These are phyloP conservation scores for Hypoxylon sp. DNA, from an alignment of 2,329 filamentous ascomycete species.

Conservation along the genomic window DNA sequence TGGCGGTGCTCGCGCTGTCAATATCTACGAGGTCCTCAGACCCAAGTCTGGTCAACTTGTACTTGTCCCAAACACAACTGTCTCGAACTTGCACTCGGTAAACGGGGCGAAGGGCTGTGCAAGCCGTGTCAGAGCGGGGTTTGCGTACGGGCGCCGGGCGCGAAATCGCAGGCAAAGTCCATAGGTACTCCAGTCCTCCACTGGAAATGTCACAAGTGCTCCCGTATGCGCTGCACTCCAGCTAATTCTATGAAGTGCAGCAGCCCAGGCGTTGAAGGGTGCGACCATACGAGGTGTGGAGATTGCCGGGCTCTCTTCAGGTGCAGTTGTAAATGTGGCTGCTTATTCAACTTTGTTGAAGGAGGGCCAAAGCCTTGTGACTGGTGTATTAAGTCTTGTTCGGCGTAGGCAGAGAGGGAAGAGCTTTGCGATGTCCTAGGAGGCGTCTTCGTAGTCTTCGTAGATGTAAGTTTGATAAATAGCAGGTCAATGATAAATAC, in stretches of 20 bases:
- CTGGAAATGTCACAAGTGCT: slow-evolving; percentile 41
- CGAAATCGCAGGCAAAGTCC: not conserved
- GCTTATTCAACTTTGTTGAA: slow-evolving; percentile 16
- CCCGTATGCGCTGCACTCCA: not conserved
- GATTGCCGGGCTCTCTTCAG: slow-evolving; percentile 29
- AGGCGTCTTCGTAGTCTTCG: no score
- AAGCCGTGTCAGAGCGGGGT: slow-evolving; percentile 7
- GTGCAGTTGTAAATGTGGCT: slow-evolving; percentile 33
- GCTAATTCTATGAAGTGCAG: slow-evolving; percentile 32
- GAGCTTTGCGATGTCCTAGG: not conserved
- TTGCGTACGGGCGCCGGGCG: not conserved
- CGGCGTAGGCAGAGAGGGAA: not conserved
- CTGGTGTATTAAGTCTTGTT: slow-evolving; percentile 24
- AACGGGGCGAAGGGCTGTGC: slow-evolving; percentile 22
- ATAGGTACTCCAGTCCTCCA: not conserved
- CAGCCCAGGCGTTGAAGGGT: slow-evolving; percentile 6
- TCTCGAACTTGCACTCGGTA: slow-evolving; percentile 24
- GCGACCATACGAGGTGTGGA: slow-evolving; percentile 37
- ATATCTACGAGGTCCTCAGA: slow-evolving; percentile 26
- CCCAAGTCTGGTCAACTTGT: slow-evolving; percentile 34
- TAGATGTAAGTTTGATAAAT: not conserved
- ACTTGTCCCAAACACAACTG: slow-evolving; percentile 34
- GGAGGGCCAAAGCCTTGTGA: slow-evolving; percentile 19
- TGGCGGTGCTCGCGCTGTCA: slow-evolving; percentile 45
- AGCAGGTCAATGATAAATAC: not conserved